Evolutionary conservation across 805 yeast genomes (phyloP).

Genomic region (Suhomyces emberorum): DNA sequence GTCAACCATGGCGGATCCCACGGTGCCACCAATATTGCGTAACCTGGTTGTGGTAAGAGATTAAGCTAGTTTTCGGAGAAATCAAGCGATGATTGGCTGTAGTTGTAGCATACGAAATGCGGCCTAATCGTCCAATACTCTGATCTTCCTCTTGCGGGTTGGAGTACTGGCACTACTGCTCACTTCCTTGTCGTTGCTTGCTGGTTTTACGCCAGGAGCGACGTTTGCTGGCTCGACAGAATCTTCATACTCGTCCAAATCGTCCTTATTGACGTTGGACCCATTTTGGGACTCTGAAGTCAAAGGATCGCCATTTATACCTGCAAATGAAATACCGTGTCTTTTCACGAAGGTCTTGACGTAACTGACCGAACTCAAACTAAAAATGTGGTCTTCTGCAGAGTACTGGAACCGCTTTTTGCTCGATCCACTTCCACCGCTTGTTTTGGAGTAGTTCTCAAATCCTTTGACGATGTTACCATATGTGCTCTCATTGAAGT

Average conservation of each 20-base stretch:
- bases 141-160: constrained; percentile 25
- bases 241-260: constrained; percentile 38
- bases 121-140: constrained; percentile 27
- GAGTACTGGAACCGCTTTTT: constrained; percentile 52
- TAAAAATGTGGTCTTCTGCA: constrained; percentile 79
- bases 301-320: constrained; percentile 14
- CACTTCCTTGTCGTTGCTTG: constrained; percentile 1
- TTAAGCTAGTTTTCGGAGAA: too few species aligned
- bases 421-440: constrained; percentile 25
- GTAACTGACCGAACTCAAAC: constrained; percentile 68
- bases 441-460: constrained; percentile 65
- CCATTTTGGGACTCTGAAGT: constrained; percentile 2
- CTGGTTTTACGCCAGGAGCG: not conserved
- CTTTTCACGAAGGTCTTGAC: constrained; percentile 53
- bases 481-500: constrained; percentile 65
- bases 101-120: too few species aligned
- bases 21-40: too few species aligned
- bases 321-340: constrained; percentile 31
- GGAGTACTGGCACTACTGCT: constrained; percentile 15
- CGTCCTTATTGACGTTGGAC: constrained; percentile 21
- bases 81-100: too few species aligned
- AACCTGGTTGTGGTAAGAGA: too few species aligned
- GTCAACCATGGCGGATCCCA: too few species aligned
- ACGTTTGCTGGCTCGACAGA: constrained; percentile 23
- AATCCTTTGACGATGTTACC: constrained; percentile 92